Conservation (phyloP, 768 basidiomycete genomes). For the Suillus bovinus region DNA sequence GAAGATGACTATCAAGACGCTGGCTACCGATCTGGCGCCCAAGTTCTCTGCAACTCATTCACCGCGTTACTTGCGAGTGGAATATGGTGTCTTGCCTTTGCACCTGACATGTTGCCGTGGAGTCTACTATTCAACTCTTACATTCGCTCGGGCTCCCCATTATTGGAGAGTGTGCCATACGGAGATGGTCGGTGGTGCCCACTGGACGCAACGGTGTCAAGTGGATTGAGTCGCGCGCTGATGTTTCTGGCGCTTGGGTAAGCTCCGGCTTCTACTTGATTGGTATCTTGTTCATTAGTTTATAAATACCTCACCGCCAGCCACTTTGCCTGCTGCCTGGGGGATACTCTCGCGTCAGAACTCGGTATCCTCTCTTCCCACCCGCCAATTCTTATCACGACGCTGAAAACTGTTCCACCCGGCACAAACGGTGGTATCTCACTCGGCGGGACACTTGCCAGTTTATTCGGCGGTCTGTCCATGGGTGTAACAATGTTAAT, state of each 20-base stretch:
- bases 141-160: slow-evolving; percentile 24
- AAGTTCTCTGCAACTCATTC: slow-evolving; percentile 82
- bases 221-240: slow-evolving; percentile 60
- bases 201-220: slow-evolving; percentile 40
- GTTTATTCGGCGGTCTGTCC: slow-evolving; percentile 67
- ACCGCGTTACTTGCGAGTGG: slow-evolving; percentile 59
- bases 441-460: slow-evolving; percentile 69
- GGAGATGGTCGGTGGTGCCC: slow-evolving; percentile 59
- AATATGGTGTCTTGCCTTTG: slow-evolving; percentile 65
- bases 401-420: slow-evolving; percentile 69
- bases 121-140: slow-evolving; percentile 17
- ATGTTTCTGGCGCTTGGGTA: slow-evolving; percentile 70
- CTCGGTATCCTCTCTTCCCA: slow-evolving; percentile 80
- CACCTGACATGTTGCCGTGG: slow-evolving; percentile 43
- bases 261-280: slow-evolving; percentile 20
- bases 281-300: neutral
- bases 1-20: slow-evolving; percentile 77
- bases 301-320: slow-evolving; percentile 37
- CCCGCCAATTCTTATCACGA: slow-evolving; percentile 78
- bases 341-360: slow-evolving; percentile 92
- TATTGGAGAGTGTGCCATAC: neutral
- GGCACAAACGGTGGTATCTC: slow-evolving; percentile 93
- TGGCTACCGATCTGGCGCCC: slow-evolving; percentile 76
- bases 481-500: slow-evolving; percentile 66
- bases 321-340: slow-evolving; percentile 87